Conservation (phyloP, 192 early-diverging fungal species). For the Neocallimastix lanati region DNA sequence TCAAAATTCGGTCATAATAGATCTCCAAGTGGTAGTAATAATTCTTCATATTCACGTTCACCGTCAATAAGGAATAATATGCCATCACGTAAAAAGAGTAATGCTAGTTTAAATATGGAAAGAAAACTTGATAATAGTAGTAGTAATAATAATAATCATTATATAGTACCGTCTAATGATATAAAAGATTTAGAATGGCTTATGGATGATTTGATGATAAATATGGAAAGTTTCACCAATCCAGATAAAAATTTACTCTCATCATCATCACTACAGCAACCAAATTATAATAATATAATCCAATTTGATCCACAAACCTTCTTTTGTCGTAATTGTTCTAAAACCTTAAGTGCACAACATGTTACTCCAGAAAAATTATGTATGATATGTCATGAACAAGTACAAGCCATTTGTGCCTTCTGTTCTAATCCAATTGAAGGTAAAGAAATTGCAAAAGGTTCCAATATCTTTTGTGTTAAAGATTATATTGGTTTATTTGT, state of each 20-base stretch:
- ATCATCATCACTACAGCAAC: neutral
- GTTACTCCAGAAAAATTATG: neutral
- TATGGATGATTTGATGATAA: neutral
- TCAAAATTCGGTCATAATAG: neutral
- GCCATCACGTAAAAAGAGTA: neutral
- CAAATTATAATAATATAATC: neutral
- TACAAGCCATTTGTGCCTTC: neutral
- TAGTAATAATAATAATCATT: neutral
- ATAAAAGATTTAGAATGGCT: neutral
- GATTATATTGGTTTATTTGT: neutral
- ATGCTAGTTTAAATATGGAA: neutral
- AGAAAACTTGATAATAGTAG: no score
- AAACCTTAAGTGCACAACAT: neutral
- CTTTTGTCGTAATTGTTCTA: neutral
- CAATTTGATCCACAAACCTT: neutral
- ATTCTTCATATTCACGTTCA: no score
- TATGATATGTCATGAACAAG: neutral
- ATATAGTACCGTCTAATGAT: neutral
- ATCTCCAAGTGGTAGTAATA: neutral
- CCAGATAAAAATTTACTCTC: neutral
- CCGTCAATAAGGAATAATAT: neutral
- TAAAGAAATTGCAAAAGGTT: neutral
- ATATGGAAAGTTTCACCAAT: neutral
- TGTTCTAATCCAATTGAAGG: neutral
- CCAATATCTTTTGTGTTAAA: neutral